phyloP scores from a whole-genome alignment of 2,329 filamentous ascomycete species.

The Escovopsis sp. region DNA sequence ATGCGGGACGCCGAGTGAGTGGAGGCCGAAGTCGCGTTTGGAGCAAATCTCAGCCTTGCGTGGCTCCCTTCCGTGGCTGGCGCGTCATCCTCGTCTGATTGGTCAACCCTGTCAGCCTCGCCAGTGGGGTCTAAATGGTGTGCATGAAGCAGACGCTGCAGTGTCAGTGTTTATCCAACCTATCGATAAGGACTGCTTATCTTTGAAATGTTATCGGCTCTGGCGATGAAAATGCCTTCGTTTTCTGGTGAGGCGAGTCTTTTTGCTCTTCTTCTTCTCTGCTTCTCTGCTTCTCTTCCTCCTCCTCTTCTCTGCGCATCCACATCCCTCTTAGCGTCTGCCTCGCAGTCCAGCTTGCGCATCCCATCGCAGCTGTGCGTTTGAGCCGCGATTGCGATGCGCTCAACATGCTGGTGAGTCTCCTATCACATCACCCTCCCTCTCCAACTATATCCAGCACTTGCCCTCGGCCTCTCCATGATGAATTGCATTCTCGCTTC shows the following conservation, averaged over 20 bases:
- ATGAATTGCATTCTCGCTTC: constrained; percentile 30
- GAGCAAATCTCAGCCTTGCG: constrained; percentile 18
- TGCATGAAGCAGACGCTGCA: background rate
- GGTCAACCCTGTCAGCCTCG: too few species aligned
- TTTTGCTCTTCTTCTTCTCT: too few species aligned
- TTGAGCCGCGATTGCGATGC: constrained; percentile 3
- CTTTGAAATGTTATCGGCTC: too few species aligned
- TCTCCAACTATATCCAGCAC: background rate
- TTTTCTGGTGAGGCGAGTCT: too few species aligned
- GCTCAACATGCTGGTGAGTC: constrained; percentile 25
- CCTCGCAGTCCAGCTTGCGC: background rate
- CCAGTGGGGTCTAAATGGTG: too few species aligned
- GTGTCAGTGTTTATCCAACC: constrained; percentile 1
- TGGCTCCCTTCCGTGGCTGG: constrained; percentile 1
- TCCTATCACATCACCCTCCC: too few species aligned
- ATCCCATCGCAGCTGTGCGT: constrained; percentile 2
- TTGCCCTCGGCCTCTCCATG: constrained; percentile 13
- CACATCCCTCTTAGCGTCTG: too few species aligned
- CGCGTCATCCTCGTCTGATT: background rate
- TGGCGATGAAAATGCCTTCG: background rate
- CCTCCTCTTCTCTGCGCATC: too few species aligned
- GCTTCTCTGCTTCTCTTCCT: too few species aligned
- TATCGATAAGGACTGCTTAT: constrained; percentile 1
- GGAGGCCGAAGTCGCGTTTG: constrained; percentile 11
- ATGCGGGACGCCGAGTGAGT: constrained; percentile 2